Evolutionary conservation across 1,284 basidiomycete species (phyloP).

Genomic region (Amylostereum chailletii): DNA sequence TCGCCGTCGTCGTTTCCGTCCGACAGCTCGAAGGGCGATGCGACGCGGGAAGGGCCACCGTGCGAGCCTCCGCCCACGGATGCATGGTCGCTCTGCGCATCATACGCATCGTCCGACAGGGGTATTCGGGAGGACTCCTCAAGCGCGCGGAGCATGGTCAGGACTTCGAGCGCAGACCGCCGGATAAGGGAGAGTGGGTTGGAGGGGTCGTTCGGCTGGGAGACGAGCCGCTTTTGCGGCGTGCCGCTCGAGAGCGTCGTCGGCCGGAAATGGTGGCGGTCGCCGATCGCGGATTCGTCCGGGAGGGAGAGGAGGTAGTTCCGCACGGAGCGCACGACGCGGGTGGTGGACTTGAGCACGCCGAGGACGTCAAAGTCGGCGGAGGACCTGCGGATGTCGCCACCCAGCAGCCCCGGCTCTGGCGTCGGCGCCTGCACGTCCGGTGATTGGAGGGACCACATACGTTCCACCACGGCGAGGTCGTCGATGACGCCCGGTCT

Average conservation of each 20-base stretch:
- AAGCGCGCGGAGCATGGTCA: conserved; percentile 60
- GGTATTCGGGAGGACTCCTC: conserved; percentile 62
- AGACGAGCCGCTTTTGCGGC: conserved; percentile 26
- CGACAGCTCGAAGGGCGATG: conserved; percentile 33
- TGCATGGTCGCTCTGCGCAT: conserved; percentile 61
- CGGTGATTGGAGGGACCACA: conserved; percentile 39
- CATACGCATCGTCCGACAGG: conserved; percentile 65
- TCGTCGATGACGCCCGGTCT: conserved; percentile 66
- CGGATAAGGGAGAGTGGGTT: conserved; percentile 65
- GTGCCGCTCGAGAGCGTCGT: conserved; percentile 29
- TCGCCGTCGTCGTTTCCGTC: conserved; percentile 29
- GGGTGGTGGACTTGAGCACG: conserved; percentile 67
- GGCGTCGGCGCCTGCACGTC: conserved; percentile 9
- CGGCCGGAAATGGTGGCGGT: conserved; percentile 40
- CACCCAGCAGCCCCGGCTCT: conserved; percentile 20
- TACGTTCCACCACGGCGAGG: conserved; percentile 46
- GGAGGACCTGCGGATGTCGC: conserved; percentile 9
- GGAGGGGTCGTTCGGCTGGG: conserved; percentile 24
- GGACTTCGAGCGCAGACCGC: conserved; percentile 67
- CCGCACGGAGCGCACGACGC: conserved; percentile 67
- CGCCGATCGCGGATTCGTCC: conserved; percentile 52
- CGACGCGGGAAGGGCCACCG: conserved; percentile 24
- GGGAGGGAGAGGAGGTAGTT: conserved; percentile 77
- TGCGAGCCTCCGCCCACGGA: conserved; percentile 21
- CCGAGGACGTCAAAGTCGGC: conserved; percentile 47